Evolutionary conservation across 1,139 yeast genomes (phyloP).

Genomic region (Kluyveromyces sp.): DNA sequence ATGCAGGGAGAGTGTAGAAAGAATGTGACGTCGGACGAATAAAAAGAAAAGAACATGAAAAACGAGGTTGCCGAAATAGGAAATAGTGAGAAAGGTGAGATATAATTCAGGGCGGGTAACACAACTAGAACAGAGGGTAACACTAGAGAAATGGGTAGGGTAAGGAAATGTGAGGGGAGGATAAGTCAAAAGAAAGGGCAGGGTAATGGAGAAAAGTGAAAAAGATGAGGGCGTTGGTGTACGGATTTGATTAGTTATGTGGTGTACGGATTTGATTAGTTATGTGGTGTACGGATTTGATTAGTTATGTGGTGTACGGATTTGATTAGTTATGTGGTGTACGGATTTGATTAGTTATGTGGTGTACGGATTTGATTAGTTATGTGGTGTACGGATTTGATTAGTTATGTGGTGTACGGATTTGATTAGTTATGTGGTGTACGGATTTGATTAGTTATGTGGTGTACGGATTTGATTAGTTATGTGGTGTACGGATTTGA

Average conservation of each 20-base stretch:
- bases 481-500: neutral
- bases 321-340: no score
- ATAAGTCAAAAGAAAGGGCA: neutral
- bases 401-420: neutral
- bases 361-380: neutral
- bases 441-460: neutral
- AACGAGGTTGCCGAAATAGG: no score
- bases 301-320: neutral
- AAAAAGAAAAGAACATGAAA: no score
- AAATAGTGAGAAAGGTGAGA: no score
- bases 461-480: neutral
- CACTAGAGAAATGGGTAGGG: neutral
- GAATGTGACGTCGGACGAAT: no score
- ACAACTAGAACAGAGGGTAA: neutral
- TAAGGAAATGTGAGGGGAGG: neutral
- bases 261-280: neutral
- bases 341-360: no score
- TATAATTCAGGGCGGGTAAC: no score
- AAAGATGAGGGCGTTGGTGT: neutral
- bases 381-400: neutral
- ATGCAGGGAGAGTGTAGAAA: no score
- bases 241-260: neutral
- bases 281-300: neutral
- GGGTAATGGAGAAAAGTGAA: neutral
- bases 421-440: neutral